Conservation (phyloP, 2,329 filamentous ascomycete genomes). For the Diplodia scrobiculata region DNA sequence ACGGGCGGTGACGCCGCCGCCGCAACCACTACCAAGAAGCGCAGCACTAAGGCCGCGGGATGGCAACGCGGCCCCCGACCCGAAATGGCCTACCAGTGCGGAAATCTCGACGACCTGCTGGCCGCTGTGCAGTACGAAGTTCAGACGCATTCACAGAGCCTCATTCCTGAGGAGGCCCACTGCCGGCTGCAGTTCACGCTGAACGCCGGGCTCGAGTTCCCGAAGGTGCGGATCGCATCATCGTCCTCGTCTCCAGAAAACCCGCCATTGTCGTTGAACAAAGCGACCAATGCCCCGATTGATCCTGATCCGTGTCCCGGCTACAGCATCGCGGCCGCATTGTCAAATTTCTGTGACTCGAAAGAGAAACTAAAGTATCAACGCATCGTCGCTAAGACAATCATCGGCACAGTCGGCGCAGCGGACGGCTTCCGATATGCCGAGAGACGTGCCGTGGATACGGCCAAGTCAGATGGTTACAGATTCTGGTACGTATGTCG, state of each 20-base stretch:
- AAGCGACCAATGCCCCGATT: neutral
- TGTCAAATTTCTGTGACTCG: slow-evolving; percentile 26
- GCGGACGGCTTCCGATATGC: slow-evolving; percentile 42
- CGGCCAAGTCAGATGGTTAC: slow-evolving; percentile 37
- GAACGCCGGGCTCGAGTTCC: neutral
- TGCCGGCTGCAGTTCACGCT: slow-evolving; percentile 6
- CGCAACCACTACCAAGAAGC: neutral
- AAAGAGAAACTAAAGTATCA: slow-evolving; percentile 30
- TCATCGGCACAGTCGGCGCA: slow-evolving; percentile 39
- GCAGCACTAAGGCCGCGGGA: neutral
- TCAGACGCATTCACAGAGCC: neutral
- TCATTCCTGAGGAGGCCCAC: slow-evolving; percentile 13
- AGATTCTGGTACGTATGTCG: slow-evolving; percentile 42
- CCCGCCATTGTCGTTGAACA: neutral
- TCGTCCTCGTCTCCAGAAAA: too few relatives aligned
- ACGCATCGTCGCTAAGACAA: slow-evolving; percentile 30
- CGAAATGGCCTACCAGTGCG: slow-evolving; percentile 20
- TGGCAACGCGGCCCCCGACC: neutral
- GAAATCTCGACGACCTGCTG: slow-evolving; percentile 21
- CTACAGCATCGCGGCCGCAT: slow-evolving; percentile 27
- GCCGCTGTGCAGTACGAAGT: slow-evolving; percentile 10
- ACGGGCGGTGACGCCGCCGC: neutral
- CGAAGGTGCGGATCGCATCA: neutral
- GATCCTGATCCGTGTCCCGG: slow-evolving; percentile 12
- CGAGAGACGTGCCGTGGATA: slow-evolving; percentile 40